Conservation (phyloP, 169 alveolate genomes). For the Perkinsus olseni region DNA sequence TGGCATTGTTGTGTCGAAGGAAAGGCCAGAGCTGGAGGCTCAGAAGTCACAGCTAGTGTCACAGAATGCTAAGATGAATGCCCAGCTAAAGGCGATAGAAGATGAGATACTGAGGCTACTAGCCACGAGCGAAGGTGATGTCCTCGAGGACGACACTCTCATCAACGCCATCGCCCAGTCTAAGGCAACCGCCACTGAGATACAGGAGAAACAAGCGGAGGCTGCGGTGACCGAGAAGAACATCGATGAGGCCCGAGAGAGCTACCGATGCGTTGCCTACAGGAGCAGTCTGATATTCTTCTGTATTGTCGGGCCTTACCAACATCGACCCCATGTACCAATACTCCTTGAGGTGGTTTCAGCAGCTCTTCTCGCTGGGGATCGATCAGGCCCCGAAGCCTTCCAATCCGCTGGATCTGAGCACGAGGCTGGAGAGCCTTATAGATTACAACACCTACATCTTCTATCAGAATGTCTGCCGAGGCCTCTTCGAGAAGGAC, state of each 20-base stretch:
- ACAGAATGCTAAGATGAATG: conserved; percentile 65
- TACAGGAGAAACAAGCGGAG: conserved; percentile 64
- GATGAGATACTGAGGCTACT: conserved; percentile 75
- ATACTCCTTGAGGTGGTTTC: conserved; percentile 89
- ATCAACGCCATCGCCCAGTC: conserved; percentile 66
- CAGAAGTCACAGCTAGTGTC: conserved; percentile 55
- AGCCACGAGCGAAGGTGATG: conserved; percentile 67
- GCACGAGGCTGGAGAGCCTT: conserved; percentile 61
- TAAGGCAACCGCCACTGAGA: conserved; percentile 73
- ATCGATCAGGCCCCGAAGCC: conserved; percentile 42
- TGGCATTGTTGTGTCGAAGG: conserved; percentile 61
- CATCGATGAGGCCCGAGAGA: conserved; percentile 57
- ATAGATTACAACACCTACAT: conserved; percentile 74
- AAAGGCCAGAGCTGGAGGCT: conserved; percentile 70
- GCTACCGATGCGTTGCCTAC: conserved; percentile 75
- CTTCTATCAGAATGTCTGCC: conserved; percentile 81
- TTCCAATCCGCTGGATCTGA: conserved; percentile 48
- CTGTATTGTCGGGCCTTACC: conserved; percentile 81
- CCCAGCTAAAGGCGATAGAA: conserved; percentile 63
- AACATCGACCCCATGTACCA: conserved; percentile 91
- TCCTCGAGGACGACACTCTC: conserved; percentile 70
- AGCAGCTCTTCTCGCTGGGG: conserved; percentile 73
- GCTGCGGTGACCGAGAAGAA: conserved; percentile 66
- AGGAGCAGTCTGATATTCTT: conserved; percentile 83
- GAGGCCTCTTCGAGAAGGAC: conserved; percentile 80